Evolutionary conservation across 176 grass and related monocot species (phyloP).

Genomic region (Carex myosuroides): DNA sequence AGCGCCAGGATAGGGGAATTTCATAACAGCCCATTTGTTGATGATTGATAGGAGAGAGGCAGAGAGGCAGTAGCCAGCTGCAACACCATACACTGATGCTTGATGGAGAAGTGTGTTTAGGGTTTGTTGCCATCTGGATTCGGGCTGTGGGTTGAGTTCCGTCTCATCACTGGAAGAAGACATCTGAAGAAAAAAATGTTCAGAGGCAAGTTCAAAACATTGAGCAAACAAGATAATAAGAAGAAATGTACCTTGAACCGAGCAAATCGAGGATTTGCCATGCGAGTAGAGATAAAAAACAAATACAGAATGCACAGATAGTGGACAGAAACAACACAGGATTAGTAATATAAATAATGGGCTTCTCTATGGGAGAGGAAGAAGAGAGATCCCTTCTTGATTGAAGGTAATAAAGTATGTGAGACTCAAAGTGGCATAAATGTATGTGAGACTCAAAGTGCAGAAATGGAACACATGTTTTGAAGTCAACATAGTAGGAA

Average conservation of each 20-base stretch:
- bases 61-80: constrained; percentile 50
- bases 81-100: constrained; percentile 23
- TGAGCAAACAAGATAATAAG: background rate
- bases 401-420: background rate
- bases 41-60: constrained; percentile 64
- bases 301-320: background rate
- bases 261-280: constrained; percentile 10
- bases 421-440: background rate
- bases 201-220: background rate
- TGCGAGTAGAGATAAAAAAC: background rate
- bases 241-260: constrained; percentile 11
- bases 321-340: background rate
- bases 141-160: background rate
- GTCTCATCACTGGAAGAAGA: background rate
- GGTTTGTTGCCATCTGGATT: background rate
- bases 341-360: background rate
- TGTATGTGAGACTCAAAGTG: background rate
- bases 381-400: background rate
- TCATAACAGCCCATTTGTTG: constrained; percentile 74
- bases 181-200: constrained; percentile 10
- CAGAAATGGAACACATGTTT: constrained; percentile 6
- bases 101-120: background rate
- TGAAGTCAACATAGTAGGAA: constrained; percentile 8
- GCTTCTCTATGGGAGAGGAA: constrained; percentile 2
- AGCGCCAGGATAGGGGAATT: constrained; percentile 63